A percentile compares a stretch with the other conserved stretches of the same genome.
These are phyloP conservation scores for Acrodontium crateriforme DNA, from an alignment of 2,329 filamentous ascomycete genomes.

Conservation along the genomic window DNA sequence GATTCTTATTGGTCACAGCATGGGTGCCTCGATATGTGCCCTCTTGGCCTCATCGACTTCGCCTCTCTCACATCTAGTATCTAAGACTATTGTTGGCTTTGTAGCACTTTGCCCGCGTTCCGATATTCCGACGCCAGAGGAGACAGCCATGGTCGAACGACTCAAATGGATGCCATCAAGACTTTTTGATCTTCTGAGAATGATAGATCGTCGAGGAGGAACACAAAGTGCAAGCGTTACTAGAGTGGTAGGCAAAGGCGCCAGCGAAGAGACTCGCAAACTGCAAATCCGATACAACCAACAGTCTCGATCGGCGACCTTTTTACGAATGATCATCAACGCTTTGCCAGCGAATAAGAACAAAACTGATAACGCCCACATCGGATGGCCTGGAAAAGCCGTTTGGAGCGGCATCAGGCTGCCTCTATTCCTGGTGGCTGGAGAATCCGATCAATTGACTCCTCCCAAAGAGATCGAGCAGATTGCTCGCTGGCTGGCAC, in stretches of 20 bases:
- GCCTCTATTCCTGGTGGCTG: constrained; percentile 67
- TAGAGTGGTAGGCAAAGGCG: constrained; percentile 57
- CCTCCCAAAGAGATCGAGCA: constrained; percentile 56
- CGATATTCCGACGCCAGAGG: constrained; percentile 31
- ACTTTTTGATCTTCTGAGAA: constrained; percentile 63
- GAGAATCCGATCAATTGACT: constrained; percentile 62
- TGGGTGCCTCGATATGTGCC: constrained; percentile 70
- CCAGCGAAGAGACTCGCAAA: constrained; percentile 50
- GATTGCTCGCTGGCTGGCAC: constrained; percentile 38
- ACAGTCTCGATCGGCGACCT: constrained; percentile 71
- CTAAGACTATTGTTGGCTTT: constrained; percentile 49
- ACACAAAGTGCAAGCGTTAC: constrained; percentile 62
- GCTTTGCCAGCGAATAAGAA: constrained; percentile 29
- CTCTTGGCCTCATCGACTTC: constrained; percentile 51
- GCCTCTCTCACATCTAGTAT: constrained; percentile 39
- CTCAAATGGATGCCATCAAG: constrained; percentile 55
- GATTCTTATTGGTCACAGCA: constrained; percentile 74
- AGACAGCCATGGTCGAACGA: constrained; percentile 36
- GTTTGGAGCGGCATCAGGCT: constrained; percentile 59
- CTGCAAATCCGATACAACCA: constrained; percentile 64
- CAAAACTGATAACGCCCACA: no score
- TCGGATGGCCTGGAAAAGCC: constrained; percentile 52
- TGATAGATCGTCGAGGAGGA: constrained; percentile 69
- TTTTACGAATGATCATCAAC: constrained; percentile 67
- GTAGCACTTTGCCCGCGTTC: constrained; percentile 71